phyloP scores from a whole-genome alignment of 2,329 filamentous ascomycete species.

The Pseudogymnoascus sp. region DNA sequence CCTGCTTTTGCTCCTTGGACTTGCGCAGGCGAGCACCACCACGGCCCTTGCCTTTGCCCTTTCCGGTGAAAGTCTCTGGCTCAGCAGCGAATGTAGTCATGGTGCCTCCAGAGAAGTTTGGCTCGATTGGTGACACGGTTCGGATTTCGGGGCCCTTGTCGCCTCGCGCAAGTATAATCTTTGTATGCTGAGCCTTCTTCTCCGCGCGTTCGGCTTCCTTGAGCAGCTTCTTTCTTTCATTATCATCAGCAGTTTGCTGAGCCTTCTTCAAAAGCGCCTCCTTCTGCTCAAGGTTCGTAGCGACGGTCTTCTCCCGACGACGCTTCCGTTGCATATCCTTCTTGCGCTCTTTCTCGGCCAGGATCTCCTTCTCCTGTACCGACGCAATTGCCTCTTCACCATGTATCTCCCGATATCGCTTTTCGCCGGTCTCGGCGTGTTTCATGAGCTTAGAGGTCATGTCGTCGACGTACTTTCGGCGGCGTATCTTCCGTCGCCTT shows the following conservation, averaged over 20 bases:
- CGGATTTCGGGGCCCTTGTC: constrained; percentile 67
- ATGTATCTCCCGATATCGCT: constrained; percentile 67
- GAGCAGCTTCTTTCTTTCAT: constrained; percentile 70
- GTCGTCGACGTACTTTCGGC: constrained; percentile 49
- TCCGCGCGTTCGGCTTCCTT: constrained; percentile 82
- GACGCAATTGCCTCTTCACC: constrained; percentile 76
- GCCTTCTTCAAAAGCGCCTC: constrained; percentile 73
- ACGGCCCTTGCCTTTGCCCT: constrained; percentile 43
- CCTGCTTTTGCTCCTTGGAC: constrained; percentile 77
- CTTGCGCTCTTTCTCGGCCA: constrained; percentile 96
- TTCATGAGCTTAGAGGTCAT: constrained; percentile 55
- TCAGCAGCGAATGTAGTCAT: constrained; percentile 69
- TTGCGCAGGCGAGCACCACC: constrained; percentile 68
- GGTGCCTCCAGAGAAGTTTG: constrained; percentile 75
- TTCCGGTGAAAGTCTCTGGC: constrained; percentile 41
- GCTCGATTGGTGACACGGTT: constrained; percentile 61
- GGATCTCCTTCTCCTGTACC: constrained; percentile 81
- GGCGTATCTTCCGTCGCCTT: constrained; percentile 54
- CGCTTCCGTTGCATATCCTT: constrained; percentile 99
- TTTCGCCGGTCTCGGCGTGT: constrained; percentile 63
- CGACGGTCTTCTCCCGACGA: constrained; percentile 90
- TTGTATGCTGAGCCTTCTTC: constrained; percentile 88
- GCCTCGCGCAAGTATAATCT: constrained; percentile 76
- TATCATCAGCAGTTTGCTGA: constrained; percentile 69
- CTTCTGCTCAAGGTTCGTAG: constrained; percentile 84